These are phyloP conservation scores for Yamadazyma insecticola DNA, from an alignment of 805 yeast genomes.

Conservation along the genomic window DNA sequence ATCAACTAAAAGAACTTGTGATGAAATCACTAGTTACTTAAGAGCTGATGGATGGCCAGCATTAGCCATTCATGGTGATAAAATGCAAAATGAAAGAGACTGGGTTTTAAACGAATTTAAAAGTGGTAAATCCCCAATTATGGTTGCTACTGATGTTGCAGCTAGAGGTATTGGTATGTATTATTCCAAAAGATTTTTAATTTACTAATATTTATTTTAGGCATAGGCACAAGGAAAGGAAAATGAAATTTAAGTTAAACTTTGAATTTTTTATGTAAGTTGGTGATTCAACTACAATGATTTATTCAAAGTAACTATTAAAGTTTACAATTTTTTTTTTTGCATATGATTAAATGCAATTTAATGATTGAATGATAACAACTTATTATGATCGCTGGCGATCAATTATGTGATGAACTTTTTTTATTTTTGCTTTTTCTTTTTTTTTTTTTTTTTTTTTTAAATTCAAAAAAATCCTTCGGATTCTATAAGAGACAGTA, in stretches of 20 bases:
- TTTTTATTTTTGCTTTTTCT: no score
- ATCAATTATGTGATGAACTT: no score
- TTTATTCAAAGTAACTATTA: no score
- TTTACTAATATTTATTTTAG: conserved; percentile 5
- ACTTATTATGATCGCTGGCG: no score
- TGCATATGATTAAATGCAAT: no score
- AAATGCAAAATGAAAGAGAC: conserved; percentile 96
- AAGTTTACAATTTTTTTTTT: no score
- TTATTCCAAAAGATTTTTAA: conserved; percentile 6
- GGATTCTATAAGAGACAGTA: no score
- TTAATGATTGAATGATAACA: no score
- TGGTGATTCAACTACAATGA: no score
- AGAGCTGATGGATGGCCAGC: conserved; percentile 99
- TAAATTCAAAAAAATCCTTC: no score
- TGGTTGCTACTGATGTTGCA: conserved; percentile 99
- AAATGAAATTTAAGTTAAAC: neutral
- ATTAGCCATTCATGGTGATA: conserved; percentile 97
- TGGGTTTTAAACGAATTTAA: conserved; percentile 95
- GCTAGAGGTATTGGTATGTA: conserved; percentile 99
- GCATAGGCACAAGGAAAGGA: conserved; percentile 3
- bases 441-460: no score
- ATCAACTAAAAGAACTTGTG: conserved; percentile 98
- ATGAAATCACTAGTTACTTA: conserved; percentile 84
- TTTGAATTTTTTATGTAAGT: neutral
- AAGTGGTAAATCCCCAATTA: conserved; percentile 87